Percentiles rank a stretch among this genome's conserved stretches.
Conservation (phyloP, 2,329 filamentous ascomycete species). For the Paracorniculantispora psalliotae region DNA sequence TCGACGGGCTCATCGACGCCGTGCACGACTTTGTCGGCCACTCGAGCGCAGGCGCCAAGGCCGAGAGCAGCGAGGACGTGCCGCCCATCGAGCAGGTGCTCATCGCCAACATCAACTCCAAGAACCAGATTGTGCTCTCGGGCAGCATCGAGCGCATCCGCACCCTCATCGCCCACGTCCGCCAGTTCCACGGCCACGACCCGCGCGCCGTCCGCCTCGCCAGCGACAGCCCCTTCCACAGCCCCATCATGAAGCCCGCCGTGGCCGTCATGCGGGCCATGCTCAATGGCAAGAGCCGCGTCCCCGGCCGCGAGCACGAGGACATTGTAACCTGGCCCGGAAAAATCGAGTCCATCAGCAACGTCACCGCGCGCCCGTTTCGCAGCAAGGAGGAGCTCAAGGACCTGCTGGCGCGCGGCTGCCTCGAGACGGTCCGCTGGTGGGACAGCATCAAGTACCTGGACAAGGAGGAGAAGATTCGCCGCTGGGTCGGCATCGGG, state of each 20-base stretch:
- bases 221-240: conserved; percentile 86
- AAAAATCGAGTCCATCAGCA: conserved; percentile 72
- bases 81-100: conserved; percentile 80
- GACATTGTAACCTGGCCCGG: conserved; percentile 74
- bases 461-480: conserved; percentile 75
- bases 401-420: conserved; percentile 72
- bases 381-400: conserved; percentile 67
- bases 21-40: conserved; percentile 77
- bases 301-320: conserved; percentile 47
- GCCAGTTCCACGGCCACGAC: conserved; percentile 88
- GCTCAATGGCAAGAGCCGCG: conserved; percentile 54
- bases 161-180: conserved; percentile 74
- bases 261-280: conserved; percentile 66
- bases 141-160: conserved; percentile 80
- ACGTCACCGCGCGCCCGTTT: conserved; percentile 79
- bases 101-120: conserved; percentile 92
- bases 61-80: conserved; percentile 61
- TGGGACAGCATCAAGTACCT: conserved; percentile 90
- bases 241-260: conserved; percentile 84
- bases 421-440: conserved; percentile 90
- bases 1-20: conserved; percentile 62
- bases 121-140: conserved; percentile 92
- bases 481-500: conserved; percentile 85
- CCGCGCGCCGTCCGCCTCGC: conserved; percentile 82
- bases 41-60: conserved; percentile 58